phyloP scores from a whole-genome alignment of 768 basidiomycete species.

The Tulasnella sp. region DNA sequence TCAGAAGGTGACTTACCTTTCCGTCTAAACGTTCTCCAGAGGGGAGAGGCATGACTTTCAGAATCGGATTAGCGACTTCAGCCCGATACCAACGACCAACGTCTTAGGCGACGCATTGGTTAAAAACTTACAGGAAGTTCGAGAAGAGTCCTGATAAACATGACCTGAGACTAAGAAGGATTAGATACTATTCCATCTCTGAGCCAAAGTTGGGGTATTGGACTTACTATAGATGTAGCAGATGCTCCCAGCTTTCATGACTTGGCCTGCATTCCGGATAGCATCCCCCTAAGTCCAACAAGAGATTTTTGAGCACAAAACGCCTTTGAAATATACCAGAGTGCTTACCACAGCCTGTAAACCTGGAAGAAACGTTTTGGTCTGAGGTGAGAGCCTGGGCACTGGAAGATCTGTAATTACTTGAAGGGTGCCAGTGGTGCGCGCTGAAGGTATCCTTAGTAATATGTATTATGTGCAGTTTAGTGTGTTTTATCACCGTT shows the following conservation, averaged over 20 bases:
- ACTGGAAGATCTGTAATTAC: not conserved
- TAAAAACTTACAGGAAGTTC: slow-evolving; percentile 27
- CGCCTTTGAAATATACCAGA: not conserved
- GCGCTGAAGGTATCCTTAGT: not conserved
- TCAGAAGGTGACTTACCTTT: not conserved
- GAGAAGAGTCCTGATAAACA: not conserved
- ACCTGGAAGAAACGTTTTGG: not conserved
- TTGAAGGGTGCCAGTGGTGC: not conserved
- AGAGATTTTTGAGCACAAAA: not conserved
- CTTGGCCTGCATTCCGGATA: not conserved
- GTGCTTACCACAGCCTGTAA: not conserved
- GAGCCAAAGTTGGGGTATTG: not conserved
- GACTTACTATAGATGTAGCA: not conserved
- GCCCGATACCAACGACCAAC: slow-evolving; percentile 46
- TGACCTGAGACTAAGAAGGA: not conserved
- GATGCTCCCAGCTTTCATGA: not conserved
- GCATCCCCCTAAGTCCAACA: not conserved
- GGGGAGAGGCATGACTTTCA: not conserved
- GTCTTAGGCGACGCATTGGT: slow-evolving; percentile 41
- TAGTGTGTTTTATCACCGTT: not conserved
- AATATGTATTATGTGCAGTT: not conserved
- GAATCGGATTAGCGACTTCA: slow-evolving; percentile 23
- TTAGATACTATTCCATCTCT: slow-evolving; percentile 16
- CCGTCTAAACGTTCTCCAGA: not conserved
- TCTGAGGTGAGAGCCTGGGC: not conserved